A percentile compares a stretch with the other conserved stretches of the same genome.
These are phyloP conservation scores for Polyporus tsugae DNA, from an alignment of 1,284 basidiomycete genomes.

Conservation along the genomic window DNA sequence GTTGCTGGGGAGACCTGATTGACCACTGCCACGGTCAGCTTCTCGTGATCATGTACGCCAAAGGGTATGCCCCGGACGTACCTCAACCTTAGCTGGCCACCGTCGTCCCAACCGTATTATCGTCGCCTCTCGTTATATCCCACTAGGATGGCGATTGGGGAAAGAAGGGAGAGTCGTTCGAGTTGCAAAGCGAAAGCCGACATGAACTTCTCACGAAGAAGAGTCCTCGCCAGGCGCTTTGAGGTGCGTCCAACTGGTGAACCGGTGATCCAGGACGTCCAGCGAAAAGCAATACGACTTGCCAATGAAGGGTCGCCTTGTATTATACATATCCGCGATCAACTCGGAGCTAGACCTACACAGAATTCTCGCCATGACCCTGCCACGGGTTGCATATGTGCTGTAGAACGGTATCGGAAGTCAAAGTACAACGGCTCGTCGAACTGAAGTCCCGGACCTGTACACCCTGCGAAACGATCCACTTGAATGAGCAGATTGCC, in stretches of 20 bases:
- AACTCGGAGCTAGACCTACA: background rate
- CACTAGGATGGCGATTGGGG: no score
- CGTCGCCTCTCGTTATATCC: background rate
- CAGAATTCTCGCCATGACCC: background rate
- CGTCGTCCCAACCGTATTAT: background rate
- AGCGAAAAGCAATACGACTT: background rate
- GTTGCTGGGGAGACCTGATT: slow-evolving; percentile 4
- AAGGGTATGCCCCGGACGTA: background rate
- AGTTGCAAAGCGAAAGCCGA: background rate
- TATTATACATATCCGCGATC: background rate
- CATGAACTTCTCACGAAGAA: background rate
- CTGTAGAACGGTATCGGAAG: background rate
- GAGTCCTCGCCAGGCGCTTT: background rate
- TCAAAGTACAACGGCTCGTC: background rate
- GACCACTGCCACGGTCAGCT: slow-evolving; percentile 3
- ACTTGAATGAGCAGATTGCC: background rate
- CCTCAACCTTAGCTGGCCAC: background rate
- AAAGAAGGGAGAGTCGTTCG: no score
- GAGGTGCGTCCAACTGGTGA: no score
- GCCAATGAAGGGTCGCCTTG: background rate
- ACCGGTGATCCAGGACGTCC: background rate
- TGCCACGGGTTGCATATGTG: background rate
- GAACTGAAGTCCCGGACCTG: background rate
- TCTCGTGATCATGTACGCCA: background rate
- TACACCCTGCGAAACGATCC: background rate